Evolutionary conservation across 257 asterid genomes (phyloP), one percentile per base, ranked within the genome.

Genomic region (Leonotis leonurus): DNA sequence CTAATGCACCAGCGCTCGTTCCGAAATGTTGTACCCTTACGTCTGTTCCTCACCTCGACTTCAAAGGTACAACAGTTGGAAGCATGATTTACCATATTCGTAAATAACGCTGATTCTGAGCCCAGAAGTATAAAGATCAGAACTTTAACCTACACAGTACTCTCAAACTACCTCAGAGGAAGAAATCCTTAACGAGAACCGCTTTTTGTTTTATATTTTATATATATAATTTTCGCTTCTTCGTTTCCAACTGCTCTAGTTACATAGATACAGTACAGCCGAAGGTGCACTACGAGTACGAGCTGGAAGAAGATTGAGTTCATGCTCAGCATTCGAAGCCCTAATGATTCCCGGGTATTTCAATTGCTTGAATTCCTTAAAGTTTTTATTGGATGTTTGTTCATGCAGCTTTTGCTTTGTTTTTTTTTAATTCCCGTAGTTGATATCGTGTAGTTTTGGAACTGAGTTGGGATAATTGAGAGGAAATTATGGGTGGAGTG

Each of bases 401-500:
- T 61, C 17, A 16, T 64, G 46, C 56, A 26, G 36, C 2, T 60
- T 54, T 41, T 72, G 16, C 36, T 54, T 64, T 41, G 36, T 29
- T 67, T 26, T 51, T 61, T 49, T 57, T 24, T 52, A 58, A 10
- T 70, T n/a, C n/a, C n/a, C n/a, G 74, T 65, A 69, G 74, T 60
- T 73, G 70, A 7, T 57, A 20, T 62, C 63, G 40, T 36, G 48
- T 17, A 60, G 44, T 24, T 41, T 67, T 13, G 43, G 43, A 66
- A 60, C 18, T 41, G 75, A 26, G 59, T 56, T 62, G 75, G 46
- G 55, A 44, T 66, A 68, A 50, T 61, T 68, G 75, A 25, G 61
- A 60, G 30, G 46, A 53, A 61, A 77, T 74, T 75, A 88, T 88
- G 98, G 98, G 96, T 45, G 77, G 87, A 79, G 95, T 89, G 78